phyloP scores from a whole-genome alignment of 2,329 filamentous ascomycete species.

The Didymella exigua region DNA sequence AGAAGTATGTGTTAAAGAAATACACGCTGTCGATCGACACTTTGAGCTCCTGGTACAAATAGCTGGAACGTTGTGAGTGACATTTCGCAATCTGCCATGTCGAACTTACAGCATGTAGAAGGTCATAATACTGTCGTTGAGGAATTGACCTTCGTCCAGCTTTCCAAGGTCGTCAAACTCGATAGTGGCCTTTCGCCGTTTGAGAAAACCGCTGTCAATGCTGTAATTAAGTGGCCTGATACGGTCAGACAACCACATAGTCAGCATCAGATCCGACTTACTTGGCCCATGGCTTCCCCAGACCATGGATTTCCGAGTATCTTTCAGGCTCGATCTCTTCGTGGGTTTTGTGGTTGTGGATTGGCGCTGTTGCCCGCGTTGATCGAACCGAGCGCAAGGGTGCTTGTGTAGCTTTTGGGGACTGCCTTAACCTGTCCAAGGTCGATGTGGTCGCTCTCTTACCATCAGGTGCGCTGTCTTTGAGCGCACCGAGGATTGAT shows the following conservation, averaged over 20 bases:
- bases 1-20: slow-evolving; percentile 95
- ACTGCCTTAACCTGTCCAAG: too few relatives aligned
- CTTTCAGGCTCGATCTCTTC: slow-evolving; percentile 27
- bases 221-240: slow-evolving; percentile 3
- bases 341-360: neutral
- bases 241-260: neutral
- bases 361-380: slow-evolving; percentile 15
- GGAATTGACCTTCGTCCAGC: slow-evolving; percentile 80
- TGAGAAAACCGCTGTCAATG: neutral
- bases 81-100: neutral
- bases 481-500: too few relatives aligned
- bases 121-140: slow-evolving; percentile 91
- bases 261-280: slow-evolving; percentile 1
- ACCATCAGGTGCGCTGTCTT: too few relatives aligned
- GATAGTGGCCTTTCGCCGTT: slow-evolving; percentile 48
- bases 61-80: slow-evolving; percentile 19
- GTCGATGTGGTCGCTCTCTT: too few relatives aligned
- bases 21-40: slow-evolving; percentile 69
- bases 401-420: neutral
- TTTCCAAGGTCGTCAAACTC: slow-evolving; percentile 74
- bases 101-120: slow-evolving; percentile 72
- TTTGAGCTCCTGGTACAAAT: slow-evolving; percentile 45
- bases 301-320: slow-evolving; percentile 21
- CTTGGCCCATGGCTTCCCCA: slow-evolving; percentile 39
- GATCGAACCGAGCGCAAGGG: slow-evolving; percentile 16